phyloP scores from a whole-genome alignment of 2,329 filamentous ascomycete species.

The Aspergillus texensis region DNA sequence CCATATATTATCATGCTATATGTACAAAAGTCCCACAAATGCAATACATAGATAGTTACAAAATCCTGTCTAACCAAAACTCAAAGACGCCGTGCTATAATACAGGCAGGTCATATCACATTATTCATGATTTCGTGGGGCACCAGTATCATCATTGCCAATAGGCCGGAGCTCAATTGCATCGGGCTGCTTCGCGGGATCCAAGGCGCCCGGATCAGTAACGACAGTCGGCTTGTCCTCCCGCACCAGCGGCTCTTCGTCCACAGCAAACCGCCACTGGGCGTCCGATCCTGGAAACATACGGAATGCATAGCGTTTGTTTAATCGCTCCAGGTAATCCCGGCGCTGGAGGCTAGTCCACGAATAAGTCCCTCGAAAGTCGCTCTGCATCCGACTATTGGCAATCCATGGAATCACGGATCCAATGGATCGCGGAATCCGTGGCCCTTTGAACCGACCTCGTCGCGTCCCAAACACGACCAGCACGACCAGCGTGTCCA shows the following conservation, averaged over 20 bases:
- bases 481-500: conserved; percentile 36
- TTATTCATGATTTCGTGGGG: conserved; percentile 18
- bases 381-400: conserved; percentile 36
- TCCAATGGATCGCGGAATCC: conserved; percentile 38
- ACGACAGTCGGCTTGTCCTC: conserved; percentile 1
- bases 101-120: conserved; percentile 19
- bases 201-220: background rate
- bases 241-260: conserved; percentile 28
- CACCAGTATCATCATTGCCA: conserved; percentile 4
- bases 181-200: conserved; percentile 15
- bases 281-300: conserved; percentile 32
- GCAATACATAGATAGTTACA: conserved; percentile 10
- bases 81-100: background rate
- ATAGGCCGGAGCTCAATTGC: conserved; percentile 19
- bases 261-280: conserved; percentile 36
- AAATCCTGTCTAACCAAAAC: background rate
- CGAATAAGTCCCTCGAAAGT: conserved; percentile 32
- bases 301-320: conserved; percentile 37
- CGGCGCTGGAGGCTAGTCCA: conserved; percentile 34
- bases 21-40: background rate
- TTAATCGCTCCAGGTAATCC: conserved; percentile 26
- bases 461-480: conserved; percentile 37
- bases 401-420: conserved; percentile 38
- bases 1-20: conserved; percentile 7
- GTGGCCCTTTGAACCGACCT: conserved; percentile 35